Evolutionary conservation across 2,329 filamentous ascomycete species (phyloP).

Genomic region (Periconia sp.): DNA sequence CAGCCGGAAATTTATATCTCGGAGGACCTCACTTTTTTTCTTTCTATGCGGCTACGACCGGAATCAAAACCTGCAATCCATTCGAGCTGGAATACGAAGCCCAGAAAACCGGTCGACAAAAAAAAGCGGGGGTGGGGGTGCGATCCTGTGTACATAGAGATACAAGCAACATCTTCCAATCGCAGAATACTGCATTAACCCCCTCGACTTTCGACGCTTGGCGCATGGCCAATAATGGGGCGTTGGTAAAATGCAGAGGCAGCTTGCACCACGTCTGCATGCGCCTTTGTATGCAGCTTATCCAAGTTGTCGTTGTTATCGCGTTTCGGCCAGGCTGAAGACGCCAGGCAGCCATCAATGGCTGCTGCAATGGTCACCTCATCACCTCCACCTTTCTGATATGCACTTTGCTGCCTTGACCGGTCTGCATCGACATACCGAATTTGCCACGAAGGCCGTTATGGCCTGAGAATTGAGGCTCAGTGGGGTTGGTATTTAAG

Average conservation of each 20-base stretch:
- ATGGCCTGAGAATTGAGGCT: neutral
- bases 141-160: neutral
- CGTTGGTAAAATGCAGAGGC: neutral
- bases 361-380: neutral
- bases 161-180: neutral
- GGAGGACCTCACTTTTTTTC: no score
- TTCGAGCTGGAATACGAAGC: neutral
- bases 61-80: neutral
- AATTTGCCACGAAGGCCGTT: no score
- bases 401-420: neutral
- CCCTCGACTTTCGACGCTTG: no score
- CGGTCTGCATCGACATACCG: no score
- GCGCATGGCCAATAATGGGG: neutral
- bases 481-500: no score
- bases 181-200: no score
- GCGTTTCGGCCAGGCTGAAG: no score
- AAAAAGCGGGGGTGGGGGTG: neutral
- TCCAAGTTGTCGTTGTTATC: neutral
- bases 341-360: neutral
- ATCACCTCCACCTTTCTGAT: neutral
- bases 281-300: neutral
- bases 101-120: neutral
- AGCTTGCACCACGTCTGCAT: neutral
- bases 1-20: no score
- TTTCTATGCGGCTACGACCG: no score